Conservation (phyloP, 345 rosid genomes). For the Rhodomyrtus tomentosa region DNA sequence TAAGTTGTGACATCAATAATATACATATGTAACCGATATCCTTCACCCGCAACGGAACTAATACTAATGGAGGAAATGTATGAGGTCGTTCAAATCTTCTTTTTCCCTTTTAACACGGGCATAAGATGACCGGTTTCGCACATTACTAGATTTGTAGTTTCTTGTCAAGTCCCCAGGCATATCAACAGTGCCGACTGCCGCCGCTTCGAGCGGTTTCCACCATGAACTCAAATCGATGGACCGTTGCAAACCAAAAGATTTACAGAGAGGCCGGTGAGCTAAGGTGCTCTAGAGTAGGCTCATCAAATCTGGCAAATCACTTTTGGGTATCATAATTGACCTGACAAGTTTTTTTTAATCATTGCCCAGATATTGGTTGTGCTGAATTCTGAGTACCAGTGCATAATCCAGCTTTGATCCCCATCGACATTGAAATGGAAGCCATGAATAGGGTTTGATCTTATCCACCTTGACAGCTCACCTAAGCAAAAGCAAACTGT, state of each 20-base stretch:
- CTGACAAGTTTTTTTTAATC: neutral
- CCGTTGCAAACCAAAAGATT: neutral
- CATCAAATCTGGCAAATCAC: neutral
- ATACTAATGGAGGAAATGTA: neutral
- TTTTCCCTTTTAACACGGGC: neutral
- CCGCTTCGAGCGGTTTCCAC: no score
- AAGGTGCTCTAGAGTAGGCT: neutral
- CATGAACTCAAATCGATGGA: neutral
- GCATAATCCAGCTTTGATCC: neutral
- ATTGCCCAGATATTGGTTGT: neutral
- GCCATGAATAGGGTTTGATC: neutral
- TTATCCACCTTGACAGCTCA: neutral
- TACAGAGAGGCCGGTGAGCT: neutral
- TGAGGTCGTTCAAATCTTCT: neutral
- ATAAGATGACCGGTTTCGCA: neutral
- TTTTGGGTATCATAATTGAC: neutral
- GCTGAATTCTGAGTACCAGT: neutral
- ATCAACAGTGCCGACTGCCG: neutral
- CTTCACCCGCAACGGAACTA: fast-evolving
- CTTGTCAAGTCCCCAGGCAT: no score
- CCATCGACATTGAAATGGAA: neutral
- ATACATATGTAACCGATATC: neutral
- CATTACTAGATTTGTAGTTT: neutral
- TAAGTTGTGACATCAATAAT: neutral
- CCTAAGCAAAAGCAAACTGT: neutral